phyloP scores from a whole-genome alignment of 179 eudicot species.

The Dionaea muscipula region DNA sequence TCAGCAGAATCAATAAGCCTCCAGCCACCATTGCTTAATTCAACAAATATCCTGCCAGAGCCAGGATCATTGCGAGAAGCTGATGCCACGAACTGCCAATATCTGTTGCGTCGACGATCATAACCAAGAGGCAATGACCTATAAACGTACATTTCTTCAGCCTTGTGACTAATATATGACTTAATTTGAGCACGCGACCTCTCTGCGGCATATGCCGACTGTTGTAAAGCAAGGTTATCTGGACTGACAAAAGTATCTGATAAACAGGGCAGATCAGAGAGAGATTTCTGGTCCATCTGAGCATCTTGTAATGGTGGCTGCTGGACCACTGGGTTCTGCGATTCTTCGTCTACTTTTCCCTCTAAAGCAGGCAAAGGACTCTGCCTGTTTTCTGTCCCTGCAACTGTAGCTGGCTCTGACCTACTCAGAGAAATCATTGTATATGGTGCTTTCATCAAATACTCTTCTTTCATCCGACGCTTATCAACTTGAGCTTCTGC shows the following conservation, averaged over 20 bases:
- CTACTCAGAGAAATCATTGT: conserved; percentile 26
- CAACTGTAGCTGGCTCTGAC: conserved; percentile 24
- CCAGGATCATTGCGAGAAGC: conserved; percentile 75
- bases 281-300: conserved; percentile 22
- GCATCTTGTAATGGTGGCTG: conserved; percentile 27
- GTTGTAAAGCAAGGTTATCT: conserved; percentile 47
- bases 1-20: conserved; percentile 70
- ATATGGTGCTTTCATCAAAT: conserved; percentile 36
- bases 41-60: conserved; percentile 71
- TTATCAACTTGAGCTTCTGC: conserved; percentile 81
- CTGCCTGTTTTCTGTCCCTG: conserved; percentile 34
- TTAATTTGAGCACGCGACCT: conserved; percentile 59
- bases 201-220: conserved; percentile 52
- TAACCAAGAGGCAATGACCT: conserved; percentile 86
- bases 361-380: conserved; percentile 37
- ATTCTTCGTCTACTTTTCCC: conserved; percentile 27
- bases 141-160: conserved; percentile 70
- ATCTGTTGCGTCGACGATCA: conserved; percentile 76
- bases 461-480: conserved; percentile 71
- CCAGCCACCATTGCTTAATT: conserved; percentile 60
- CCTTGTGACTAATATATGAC: conserved; percentile 63
- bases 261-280: conserved; percentile 16
- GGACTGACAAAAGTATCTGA: conserved; percentile 25
- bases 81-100: conserved; percentile 74
- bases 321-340: conserved; percentile 14